Evolutionary conservation across 2,329 filamentous ascomycete genomes (phyloP).

Genomic region (Fusarium haematococcum): DNA sequence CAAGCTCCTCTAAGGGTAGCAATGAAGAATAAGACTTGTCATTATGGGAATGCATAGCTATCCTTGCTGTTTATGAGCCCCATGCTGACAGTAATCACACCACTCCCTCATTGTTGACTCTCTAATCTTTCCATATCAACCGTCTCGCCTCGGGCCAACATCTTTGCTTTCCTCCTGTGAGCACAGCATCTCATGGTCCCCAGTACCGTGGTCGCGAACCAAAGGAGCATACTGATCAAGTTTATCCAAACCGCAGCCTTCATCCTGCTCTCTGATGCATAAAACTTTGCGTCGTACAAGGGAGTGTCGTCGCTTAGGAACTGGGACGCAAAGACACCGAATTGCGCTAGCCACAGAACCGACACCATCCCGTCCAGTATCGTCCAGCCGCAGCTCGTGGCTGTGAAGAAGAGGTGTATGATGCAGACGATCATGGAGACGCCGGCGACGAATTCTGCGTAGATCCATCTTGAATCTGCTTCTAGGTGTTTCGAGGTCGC

Average conservation of each 20-base stretch:
- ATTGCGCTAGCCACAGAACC: constrained; percentile 5
- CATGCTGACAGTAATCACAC: background rate
- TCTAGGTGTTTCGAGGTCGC: background rate
- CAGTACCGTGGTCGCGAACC: constrained; percentile 1
- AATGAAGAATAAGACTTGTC: background rate
- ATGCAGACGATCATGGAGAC: constrained; percentile 8
- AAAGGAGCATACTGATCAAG: constrained; percentile 1
- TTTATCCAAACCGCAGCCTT: constrained; percentile 9
- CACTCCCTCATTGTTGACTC: background rate
- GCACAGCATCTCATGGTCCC: constrained; percentile 3
- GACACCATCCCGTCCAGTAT: background rate
- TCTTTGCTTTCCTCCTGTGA: background rate
- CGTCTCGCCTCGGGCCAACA: background rate
- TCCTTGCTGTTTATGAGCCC: background rate
- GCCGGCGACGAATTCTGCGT: constrained; percentile 8
- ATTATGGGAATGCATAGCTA: background rate
- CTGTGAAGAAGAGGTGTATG: constrained; percentile 1
- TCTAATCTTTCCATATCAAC: background rate
- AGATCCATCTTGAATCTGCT: constrained; percentile 1
- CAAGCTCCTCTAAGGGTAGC: background rate
- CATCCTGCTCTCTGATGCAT: background rate
- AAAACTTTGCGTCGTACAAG: background rate
- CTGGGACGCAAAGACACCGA: background rate
- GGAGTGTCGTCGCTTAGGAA: background rate
- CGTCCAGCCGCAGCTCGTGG: background rate